These are phyloP conservation scores for Fusarium nygamai DNA, from an alignment of 2,329 filamentous ascomycete genomes.

Conservation along the genomic window DNA sequence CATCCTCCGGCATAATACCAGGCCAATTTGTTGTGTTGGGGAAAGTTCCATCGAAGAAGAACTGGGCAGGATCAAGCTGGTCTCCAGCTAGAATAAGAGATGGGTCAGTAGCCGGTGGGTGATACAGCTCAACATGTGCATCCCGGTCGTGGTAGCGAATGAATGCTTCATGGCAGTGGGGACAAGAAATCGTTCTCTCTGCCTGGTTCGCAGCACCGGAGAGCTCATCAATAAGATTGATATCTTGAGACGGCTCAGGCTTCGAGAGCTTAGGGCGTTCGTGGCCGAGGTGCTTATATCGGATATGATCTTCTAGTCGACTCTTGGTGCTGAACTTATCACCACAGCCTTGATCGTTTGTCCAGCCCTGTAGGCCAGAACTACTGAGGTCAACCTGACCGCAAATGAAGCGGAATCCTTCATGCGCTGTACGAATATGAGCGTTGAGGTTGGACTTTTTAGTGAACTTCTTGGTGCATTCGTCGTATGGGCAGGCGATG, in stretches of 20 bases:
- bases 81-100: conserved; percentile 37
- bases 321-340: conserved; percentile 80
- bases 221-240: conserved; percentile 55
- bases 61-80: conserved; percentile 30
- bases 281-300: conserved; percentile 79
- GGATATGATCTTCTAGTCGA: conserved; percentile 84
- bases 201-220: conserved; percentile 53
- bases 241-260: conserved; percentile 20
- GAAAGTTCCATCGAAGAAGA: conserved; percentile 35
- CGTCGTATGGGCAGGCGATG: conserved; percentile 72
- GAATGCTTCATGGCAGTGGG: conserved; percentile 59
- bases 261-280: conserved; percentile 53
- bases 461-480: conserved; percentile 81
- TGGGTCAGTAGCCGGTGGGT: conserved; percentile 32
- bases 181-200: conserved; percentile 57
- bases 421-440: conserved; percentile 81
- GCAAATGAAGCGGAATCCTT: conserved; percentile 82
- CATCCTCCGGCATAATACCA: conserved; percentile 41
- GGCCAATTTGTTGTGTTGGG: conserved; percentile 37
- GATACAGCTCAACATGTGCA: conserved; percentile 53
- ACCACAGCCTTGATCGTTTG: conserved; percentile 75
- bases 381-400: conserved; percentile 71
- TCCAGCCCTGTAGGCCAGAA: conserved; percentile 71
- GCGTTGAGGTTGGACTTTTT: conserved; percentile 84
- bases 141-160: conserved; percentile 62